Conservation (phyloP, 2,329 filamentous ascomycete genomes). For the Hymenoscyphus salicellus region DNA sequence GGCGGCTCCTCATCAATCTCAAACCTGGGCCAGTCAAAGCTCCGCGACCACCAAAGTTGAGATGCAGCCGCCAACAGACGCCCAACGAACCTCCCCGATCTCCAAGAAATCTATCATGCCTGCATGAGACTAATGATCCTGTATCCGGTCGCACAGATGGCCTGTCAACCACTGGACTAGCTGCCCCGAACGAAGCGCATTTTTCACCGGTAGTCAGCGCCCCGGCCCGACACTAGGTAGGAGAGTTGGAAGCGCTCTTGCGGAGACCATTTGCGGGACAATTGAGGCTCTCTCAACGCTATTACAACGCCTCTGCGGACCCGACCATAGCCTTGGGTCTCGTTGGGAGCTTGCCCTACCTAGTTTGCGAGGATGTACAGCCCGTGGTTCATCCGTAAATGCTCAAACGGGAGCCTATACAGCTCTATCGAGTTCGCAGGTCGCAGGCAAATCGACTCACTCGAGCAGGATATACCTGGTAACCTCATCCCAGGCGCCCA, state of each 20-base stretch:
- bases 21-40: constrained; percentile 28
- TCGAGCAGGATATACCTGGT: not conserved
- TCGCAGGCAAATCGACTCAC: not conserved
- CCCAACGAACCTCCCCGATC: not conserved
- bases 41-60: constrained; percentile 22
- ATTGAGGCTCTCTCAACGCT: not conserved
- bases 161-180: constrained; percentile 9
- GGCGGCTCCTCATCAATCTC: constrained; percentile 12
- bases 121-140: constrained; percentile 1
- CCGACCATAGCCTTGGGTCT: not conserved
- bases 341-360: not conserved
- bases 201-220: not conserved
- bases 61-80: constrained; percentile 24
- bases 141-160: not conserved
- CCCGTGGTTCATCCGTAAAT: not conserved
- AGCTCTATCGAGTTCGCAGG: not conserved
- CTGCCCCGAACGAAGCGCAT: not conserved
- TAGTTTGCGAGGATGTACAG: not conserved
- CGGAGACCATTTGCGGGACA: not conserved
- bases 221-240: not conserved
- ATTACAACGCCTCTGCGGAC: not conserved
- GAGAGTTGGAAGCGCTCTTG: not conserved
- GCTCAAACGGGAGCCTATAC: not conserved
- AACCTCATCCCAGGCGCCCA: not conserved
- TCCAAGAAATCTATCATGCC: not conserved